Evolutionary conservation across 1,284 basidiomycete genomes (phyloP).

Genomic region (Papiliotrema nemorosa): DNA sequence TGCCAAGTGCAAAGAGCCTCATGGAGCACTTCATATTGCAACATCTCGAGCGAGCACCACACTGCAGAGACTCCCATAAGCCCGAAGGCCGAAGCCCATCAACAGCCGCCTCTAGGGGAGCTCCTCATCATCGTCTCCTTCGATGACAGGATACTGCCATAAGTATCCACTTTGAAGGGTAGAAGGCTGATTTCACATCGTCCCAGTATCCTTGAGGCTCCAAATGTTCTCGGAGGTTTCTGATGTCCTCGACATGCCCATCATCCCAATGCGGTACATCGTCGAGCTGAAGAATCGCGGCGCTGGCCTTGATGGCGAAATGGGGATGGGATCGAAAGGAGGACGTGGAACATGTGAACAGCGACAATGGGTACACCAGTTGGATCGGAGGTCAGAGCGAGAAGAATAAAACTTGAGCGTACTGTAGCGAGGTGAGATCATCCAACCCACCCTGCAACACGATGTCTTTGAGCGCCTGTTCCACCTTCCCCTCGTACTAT

Average conservation of each 20-base stretch:
- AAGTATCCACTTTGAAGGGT: too few relatives aligned
- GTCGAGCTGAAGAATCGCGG: slow-evolving; percentile 1
- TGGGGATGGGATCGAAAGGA: background rate
- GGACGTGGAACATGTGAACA: background rate
- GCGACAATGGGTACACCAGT: too few relatives aligned
- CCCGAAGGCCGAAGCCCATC: too few relatives aligned
- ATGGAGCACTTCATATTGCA: too few relatives aligned
- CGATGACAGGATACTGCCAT: too few relatives aligned
- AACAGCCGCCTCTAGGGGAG: too few relatives aligned
- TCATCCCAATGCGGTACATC: slow-evolving; percentile 5
- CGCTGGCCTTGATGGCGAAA: background rate
- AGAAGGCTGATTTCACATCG: slow-evolving; percentile 1
- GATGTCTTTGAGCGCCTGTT: background rate
- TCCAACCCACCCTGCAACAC: background rate
- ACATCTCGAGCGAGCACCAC: too few relatives aligned
- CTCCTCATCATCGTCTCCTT: too few relatives aligned
- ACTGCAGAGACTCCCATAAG: too few relatives aligned
- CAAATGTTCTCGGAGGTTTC: background rate
- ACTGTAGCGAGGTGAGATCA: background rate
- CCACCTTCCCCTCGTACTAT: slow-evolving; percentile 5
- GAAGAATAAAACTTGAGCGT: too few relatives aligned
- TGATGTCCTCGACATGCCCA: slow-evolving; percentile 9
- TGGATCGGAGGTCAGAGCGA: too few relatives aligned
- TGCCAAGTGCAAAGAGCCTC: too few relatives aligned
- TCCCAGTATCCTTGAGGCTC: background rate